Evolutionary conservation across 2,329 filamentous ascomycete genomes (phyloP).

Genomic region (Biscogniauxia marginata): DNA sequence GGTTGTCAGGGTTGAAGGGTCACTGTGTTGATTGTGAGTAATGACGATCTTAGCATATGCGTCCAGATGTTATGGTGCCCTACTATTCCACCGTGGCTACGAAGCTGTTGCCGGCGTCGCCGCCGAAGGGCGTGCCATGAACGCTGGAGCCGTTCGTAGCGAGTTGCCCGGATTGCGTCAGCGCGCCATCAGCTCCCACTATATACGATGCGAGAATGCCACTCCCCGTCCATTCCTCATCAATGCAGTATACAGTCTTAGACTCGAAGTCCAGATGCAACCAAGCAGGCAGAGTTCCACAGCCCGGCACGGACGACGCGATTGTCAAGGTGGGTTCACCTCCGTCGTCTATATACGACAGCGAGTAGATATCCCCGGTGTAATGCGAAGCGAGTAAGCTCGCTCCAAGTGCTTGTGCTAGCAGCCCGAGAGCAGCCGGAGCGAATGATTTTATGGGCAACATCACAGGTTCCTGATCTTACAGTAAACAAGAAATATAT

Average conservation of each 20-base stretch:
- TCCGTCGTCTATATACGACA: slow-evolving; percentile 28
- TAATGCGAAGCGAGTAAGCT: slow-evolving; percentile 40
- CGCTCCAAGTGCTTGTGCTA: slow-evolving; percentile 25
- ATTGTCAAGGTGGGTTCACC: slow-evolving; percentile 29
- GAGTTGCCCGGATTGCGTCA: slow-evolving; percentile 33
- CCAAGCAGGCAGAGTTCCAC: slow-evolving; percentile 39
- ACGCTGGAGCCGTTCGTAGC: slow-evolving; percentile 38
- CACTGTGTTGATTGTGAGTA: slow-evolving; percentile 30
- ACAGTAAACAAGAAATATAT: neutral
- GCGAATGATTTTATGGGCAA: slow-evolving; percentile 20
- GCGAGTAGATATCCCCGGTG: slow-evolving; percentile 39
- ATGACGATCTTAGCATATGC: neutral
- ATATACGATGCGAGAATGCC: slow-evolving; percentile 36
- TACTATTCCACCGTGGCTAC: slow-evolving; percentile 46
- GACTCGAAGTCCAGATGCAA: slow-evolving; percentile 33
- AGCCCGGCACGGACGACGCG: slow-evolving; percentile 29
- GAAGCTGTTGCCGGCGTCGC: slow-evolving; percentile 38
- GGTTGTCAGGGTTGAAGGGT: slow-evolving; percentile 42
- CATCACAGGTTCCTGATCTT: slow-evolving; percentile 19
- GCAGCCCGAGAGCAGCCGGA: slow-evolving; percentile 20
- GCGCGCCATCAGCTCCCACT: slow-evolving; percentile 31
- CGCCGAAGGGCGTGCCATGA: slow-evolving; percentile 41
- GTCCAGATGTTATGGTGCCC: slow-evolving; percentile 7
- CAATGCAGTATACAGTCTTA: slow-evolving; percentile 36
- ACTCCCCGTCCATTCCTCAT: slow-evolving; percentile 37